Base-by-base conservation (phyloP, 306 rosid species). In the Pyrus pyrifolia region DNA sequence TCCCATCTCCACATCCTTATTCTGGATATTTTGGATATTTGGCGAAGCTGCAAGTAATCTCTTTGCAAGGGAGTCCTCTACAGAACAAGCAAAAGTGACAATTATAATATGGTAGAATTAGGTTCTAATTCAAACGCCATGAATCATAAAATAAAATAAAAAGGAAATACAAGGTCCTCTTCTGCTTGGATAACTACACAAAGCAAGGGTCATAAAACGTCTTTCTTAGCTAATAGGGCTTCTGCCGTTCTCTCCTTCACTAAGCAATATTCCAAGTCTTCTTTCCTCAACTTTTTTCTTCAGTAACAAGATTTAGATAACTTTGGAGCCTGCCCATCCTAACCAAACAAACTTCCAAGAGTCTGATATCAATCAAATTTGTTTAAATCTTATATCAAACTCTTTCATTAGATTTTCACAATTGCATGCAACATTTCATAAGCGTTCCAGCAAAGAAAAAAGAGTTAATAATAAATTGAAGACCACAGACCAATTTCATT, bases 1-100 rank as follows among this genome's bases (percentile, higher is more conserved):
- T 72, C 77, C 85, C 6, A 76, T 70, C 27, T 81, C 78, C 52
- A 64, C 81, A 67, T 85, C 91, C 67, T 83, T 38, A 38, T 38
- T 38, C 8, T 6, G 88, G 83, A 72, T 85, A 78, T 38, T 38
- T 38, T 6, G 88, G 83, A 72, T 85, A 78, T 81, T 83, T 86
- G 67, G 89, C 17, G 93, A 86, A 84, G 88, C 57, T 67, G 88
- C 82, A 68, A 77, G 82, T 82, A 85, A 69, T 79, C 96, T 91
- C 86, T 86, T 88, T 70, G 94, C 88, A 80, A 95, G 55, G 55
- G 80, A 23, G 64, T 59, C 64, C 31, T 59, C 64, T 59, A 23
- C 15, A 51, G 44, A 87, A 70, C 65, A 83, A 67, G 80, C 61
- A 72, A 78, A 68, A 53, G 22, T 22, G 67, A 25, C 40, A 75